Conservation (phyloP, 1,284 basidiomycete species). For the Moniliophthora roreri region DNA sequence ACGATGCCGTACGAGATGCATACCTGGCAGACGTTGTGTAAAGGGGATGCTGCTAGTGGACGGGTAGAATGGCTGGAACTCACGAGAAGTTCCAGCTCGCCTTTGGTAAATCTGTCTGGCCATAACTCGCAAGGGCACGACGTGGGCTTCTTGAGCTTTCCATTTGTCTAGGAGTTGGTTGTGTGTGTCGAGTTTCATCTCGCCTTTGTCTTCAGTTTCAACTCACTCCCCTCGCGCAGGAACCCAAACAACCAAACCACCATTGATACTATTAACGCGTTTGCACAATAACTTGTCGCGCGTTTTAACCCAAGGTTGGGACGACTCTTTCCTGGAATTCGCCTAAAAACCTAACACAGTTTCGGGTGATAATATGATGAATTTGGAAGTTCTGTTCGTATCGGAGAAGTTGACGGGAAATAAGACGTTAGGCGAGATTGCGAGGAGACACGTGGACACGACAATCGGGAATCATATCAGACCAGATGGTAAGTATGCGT, state of each 20-base stretch:
- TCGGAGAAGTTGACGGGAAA: slow-evolving; percentile 59
- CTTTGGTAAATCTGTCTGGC: slow-evolving; percentile 46
- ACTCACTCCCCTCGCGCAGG: slow-evolving; percentile 28
- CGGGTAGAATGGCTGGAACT: slow-evolving; percentile 52
- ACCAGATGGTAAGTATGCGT: slow-evolving; percentile 54
- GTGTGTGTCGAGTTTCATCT: slow-evolving; percentile 32
- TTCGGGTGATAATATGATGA: slow-evolving; percentile 80
- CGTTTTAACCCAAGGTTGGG: slow-evolving; percentile 46
- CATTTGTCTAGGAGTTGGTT: slow-evolving; percentile 54
- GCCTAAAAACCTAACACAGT: slow-evolving; percentile 51
- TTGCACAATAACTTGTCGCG: slow-evolving; percentile 42
- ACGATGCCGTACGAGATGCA: slow-evolving; percentile 58
- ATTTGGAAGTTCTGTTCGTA: slow-evolving; percentile 62
- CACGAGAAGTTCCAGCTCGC: slow-evolving; percentile 48
- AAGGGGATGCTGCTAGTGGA: slow-evolving; percentile 26
- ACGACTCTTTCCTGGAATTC: slow-evolving; percentile 56
- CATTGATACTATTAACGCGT: slow-evolving; percentile 40
- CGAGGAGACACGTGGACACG: slow-evolving; percentile 62
- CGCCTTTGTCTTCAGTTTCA: neutral
- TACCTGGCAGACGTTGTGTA: slow-evolving; percentile 48
- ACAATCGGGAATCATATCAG: slow-evolving; percentile 69
- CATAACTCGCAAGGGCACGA: slow-evolving; percentile 53
- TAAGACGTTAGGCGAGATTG: slow-evolving; percentile 55
- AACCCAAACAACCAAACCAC: slow-evolving; percentile 47
- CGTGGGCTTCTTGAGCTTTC: slow-evolving; percentile 68